A percentile compares a stretch with the other conserved stretches of the same genome.
These are phyloP conservation scores for Phytophthora meadii DNA, from an alignment of 352 stramenopile genomes.

Conservation along the genomic window DNA sequence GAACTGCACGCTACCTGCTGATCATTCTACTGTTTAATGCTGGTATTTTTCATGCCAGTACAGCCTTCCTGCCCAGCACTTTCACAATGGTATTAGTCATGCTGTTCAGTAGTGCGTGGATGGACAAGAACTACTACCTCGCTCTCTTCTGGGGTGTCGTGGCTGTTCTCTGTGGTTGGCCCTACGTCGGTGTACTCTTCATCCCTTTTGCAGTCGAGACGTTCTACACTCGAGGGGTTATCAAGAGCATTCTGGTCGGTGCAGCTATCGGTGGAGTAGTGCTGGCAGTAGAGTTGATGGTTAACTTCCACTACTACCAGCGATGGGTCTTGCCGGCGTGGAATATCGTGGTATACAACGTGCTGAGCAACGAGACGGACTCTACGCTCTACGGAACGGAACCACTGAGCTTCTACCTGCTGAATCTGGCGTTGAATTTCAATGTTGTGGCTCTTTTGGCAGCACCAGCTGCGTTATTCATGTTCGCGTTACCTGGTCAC, in stretches of 20 bases:
- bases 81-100: conserved; percentile 90
- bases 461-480: conserved; percentile 43
- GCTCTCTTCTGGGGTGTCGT: conserved; percentile 90
- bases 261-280: conserved; percentile 73
- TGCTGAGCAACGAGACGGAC: conserved; percentile 88
- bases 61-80: conserved; percentile 94
- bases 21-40: conserved; percentile 86
- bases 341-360: conserved; percentile 98
- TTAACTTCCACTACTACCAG: conserved; percentile 87
- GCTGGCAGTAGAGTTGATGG: conserved; percentile 77
- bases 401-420: conserved; percentile 94
- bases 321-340: conserved; percentile 82
- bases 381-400: conserved; percentile 98
- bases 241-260: conserved; percentile 58
- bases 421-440: conserved; percentile 97
- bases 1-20: conserved; percentile 72
- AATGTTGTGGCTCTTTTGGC: conserved; percentile 90
- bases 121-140: conserved; percentile 69
- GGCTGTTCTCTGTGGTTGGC: conserved; percentile 96
- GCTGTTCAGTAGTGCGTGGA: conserved; percentile 81
- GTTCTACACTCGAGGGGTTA: conserved; percentile 52
- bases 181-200: conserved; percentile 97
- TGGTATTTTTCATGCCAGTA: conserved; percentile 93
- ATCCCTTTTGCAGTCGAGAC: conserved; percentile 93
- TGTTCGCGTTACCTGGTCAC: conserved; percentile 46